Evolutionary conservation across 1,139 yeast genomes (phyloP).

Genomic region (Candida sojae): DNA sequence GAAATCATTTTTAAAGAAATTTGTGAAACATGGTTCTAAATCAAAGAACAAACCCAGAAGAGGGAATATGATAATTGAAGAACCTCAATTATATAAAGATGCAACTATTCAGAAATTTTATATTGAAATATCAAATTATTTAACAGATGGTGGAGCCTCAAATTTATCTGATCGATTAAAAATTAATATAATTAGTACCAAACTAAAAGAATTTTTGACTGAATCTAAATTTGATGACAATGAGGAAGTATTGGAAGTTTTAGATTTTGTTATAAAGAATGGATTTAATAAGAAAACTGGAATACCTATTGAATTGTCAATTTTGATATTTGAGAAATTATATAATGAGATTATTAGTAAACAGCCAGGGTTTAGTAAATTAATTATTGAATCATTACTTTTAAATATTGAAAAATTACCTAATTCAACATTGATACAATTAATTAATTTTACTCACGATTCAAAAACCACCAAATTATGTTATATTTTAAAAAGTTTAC

Average conservation of each 20-base stretch:
- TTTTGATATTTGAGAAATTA: constrained; percentile 8
- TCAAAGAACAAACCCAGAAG: background rate
- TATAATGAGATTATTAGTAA: background rate
- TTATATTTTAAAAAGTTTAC: constrained; percentile 16
- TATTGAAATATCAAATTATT: constrained; percentile 8
- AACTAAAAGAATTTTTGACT: background rate
- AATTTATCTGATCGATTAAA: constrained; percentile 4
- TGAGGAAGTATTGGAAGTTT: constrained; percentile 6
- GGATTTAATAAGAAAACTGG: background rate
- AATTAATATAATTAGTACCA: constrained; percentile 4
- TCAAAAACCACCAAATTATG: constrained; percentile 14
- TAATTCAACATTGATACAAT: constrained; percentile 19
- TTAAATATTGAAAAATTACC: constrained; percentile 17
- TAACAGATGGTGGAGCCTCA: background rate
- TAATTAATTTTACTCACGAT: constrained; percentile 26
- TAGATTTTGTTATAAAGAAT: constrained; percentile 4
- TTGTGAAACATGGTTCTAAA: background rate
- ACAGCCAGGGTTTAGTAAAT: constrained; percentile 6
- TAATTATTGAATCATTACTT: constrained; percentile 10
- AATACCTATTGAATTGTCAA: constrained; percentile 8
- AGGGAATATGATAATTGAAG: constrained; percentile 9
- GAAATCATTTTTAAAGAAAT: background rate
- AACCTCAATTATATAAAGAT: constrained; percentile 8
- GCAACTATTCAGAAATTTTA: constrained; percentile 5
- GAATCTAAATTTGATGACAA: background rate